These are phyloP conservation scores for Leccinum angustisporum DNA, from an alignment of 1,284 basidiomycete species.

Conservation along the genomic window DNA sequence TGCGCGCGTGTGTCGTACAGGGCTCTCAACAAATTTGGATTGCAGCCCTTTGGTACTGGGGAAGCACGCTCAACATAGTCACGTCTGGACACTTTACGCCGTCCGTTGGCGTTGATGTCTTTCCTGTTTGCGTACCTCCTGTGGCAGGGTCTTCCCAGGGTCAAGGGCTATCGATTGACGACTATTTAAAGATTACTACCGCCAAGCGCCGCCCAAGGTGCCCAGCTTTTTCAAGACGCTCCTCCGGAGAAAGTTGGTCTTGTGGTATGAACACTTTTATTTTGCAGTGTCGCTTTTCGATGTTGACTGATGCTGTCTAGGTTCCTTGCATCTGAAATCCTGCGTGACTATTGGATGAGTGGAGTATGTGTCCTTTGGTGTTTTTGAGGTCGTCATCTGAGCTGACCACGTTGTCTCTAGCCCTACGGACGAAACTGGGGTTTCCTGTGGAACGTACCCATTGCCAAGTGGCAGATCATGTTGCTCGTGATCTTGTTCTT, in stretches of 20 bases:
- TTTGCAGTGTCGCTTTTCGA: not conserved
- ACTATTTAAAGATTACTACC: constrained; percentile 65
- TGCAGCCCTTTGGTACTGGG: constrained; percentile 94
- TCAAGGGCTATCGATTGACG: constrained; percentile 7
- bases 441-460: constrained; percentile 85
- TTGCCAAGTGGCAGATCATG: constrained; percentile 81
- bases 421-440: constrained; percentile 91
- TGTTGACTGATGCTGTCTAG: constrained; percentile 12
- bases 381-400: not conserved
- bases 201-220: constrained; percentile 88
- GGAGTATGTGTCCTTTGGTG: constrained; percentile 49
- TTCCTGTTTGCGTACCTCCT: constrained; percentile 80
- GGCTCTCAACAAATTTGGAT: constrained; percentile 94
- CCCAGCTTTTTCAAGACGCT: constrained; percentile 87
- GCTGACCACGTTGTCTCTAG: constrained; percentile 38
- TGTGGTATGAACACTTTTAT: constrained; percentile 52
- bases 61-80: constrained; percentile 68
- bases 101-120: constrained; percentile 73
- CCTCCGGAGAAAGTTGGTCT: constrained; percentile 84
- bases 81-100: constrained; percentile 53
- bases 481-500: constrained; percentile 84
- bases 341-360: constrained; percentile 92
- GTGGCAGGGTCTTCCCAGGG: constrained; percentile 84
- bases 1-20: constrained; percentile 88
- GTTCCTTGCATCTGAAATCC: constrained; percentile 85